Evolutionary conservation across 768 basidiomycete species (phyloP).

Genomic region (Chalciporus piperatus): DNA sequence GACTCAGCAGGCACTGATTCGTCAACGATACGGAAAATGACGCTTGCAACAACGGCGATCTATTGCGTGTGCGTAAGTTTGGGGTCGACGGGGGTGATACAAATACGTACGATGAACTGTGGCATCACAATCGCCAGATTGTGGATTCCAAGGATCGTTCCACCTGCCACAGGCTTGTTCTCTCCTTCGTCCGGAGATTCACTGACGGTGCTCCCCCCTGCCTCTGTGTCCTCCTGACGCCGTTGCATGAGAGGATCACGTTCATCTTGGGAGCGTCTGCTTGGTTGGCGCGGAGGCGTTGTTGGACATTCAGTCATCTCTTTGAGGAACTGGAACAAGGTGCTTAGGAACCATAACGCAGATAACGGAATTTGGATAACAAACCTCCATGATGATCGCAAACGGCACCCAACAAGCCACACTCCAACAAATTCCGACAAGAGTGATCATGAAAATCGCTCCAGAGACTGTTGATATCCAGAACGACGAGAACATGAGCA

Average conservation of each 20-base stretch:
- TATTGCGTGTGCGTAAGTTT: constrained; percentile 26
- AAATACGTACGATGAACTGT: constrained; percentile 77
- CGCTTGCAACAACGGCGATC: constrained; percentile 83
- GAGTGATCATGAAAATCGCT: constrained; percentile 78
- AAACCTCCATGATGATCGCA: constrained; percentile 94
- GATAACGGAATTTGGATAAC: constrained; percentile 41
- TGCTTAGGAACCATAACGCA: constrained; percentile 1
- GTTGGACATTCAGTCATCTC: constrained; percentile 49
- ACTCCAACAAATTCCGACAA: constrained; percentile 94
- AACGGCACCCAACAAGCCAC: constrained; percentile 99
- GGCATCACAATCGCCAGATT: constrained; percentile 95
- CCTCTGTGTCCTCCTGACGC: constrained; percentile 43
- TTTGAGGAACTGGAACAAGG: constrained; percentile 58
- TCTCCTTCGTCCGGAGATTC: constrained; percentile 21
- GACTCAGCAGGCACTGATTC: constrained; percentile 26
- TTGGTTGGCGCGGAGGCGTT: constrained; percentile 6
- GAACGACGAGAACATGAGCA: constrained; percentile 81
- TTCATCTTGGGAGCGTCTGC: constrained; percentile 36
- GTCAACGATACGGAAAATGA: constrained; percentile 84
- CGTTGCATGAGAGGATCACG: constrained; percentile 57
- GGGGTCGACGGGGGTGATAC: not conserved
- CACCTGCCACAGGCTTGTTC: constrained; percentile 65
- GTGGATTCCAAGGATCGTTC: constrained; percentile 92
- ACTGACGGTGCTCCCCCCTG: constrained; percentile 37
- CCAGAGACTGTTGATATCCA: constrained; percentile 73